Evolutionary conservation across 768 basidiomycete species (phyloP).

Genomic region (Lactarius vividus): DNA sequence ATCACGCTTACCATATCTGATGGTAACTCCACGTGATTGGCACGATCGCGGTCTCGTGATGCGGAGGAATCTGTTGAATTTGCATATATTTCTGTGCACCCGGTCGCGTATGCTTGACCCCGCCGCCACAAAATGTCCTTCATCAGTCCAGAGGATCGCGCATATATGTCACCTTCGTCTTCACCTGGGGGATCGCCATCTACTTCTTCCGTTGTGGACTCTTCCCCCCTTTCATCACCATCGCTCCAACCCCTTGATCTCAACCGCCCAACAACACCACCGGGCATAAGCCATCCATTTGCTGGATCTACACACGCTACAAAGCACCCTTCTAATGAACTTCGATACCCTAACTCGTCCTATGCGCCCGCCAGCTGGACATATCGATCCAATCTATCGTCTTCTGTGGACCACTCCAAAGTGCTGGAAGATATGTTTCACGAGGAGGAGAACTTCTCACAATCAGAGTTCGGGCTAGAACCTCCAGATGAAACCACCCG

Average conservation of each 20-base stretch:
- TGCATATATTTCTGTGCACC: not conserved
- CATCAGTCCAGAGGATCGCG: conserved; percentile 22
- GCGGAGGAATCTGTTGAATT: conserved; percentile 3
- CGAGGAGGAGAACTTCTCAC: conserved; percentile 14
- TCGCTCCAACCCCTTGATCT: conserved; percentile 22
- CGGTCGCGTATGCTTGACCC: not conserved
- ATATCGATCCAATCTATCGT: conserved; percentile 4
- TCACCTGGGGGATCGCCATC: conserved; percentile 22
- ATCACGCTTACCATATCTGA: no score
- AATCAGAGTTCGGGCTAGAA: conserved; percentile 5
- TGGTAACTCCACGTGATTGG: conserved; percentile 8
- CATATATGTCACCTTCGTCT: conserved; percentile 26
- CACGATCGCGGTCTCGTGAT: conserved; percentile 18
- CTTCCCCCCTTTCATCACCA: conserved; percentile 21
- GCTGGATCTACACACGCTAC: conserved; percentile 20
- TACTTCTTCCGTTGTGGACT: conserved; percentile 16
- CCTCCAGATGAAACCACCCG: conserved; percentile 18
- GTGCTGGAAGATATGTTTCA: conserved; percentile 17
- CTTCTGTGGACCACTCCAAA: conserved; percentile 11
- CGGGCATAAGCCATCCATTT: conserved; percentile 15
- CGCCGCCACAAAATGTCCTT: conserved; percentile 9
- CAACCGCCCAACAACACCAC: conserved; percentile 13
- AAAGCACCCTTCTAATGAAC: conserved; percentile 22
- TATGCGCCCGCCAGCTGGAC: conserved; percentile 17
- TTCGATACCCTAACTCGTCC: conserved; percentile 22